A percentile compares a stretch with the other conserved stretches of the same genome.
These are phyloP conservation scores for Gossypium herbaceum DNA, from an alignment of 345 rosid genomes.

Conservation along the genomic window DNA sequence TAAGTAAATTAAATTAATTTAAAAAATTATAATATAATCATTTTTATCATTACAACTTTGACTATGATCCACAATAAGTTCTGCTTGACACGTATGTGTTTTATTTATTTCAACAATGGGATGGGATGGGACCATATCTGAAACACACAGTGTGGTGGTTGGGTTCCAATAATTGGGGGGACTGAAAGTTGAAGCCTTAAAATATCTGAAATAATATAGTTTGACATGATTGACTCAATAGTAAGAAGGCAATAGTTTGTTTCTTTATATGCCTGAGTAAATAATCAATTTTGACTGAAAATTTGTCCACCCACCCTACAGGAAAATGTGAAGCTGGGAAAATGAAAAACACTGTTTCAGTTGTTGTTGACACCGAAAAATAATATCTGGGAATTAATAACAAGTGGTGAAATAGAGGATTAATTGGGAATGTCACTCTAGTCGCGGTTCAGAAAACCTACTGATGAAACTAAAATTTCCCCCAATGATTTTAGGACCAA, in stretches of 20 bases:
- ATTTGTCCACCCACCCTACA: background rate
- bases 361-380: background rate
- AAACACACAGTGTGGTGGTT: background rate
- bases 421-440: background rate
- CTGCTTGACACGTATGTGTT: too few species aligned
- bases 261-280: background rate
- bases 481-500: too few species aligned
- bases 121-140: constrained; percentile 3
- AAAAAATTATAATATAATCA: too few species aligned
- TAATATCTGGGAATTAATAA: background rate
- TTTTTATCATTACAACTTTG: too few species aligned
- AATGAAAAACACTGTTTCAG: background rate
- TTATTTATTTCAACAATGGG: background rate
- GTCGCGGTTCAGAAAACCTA: background rate
- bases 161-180: background rate
- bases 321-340: background rate
- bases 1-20: too few species aligned
- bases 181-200: background rate
- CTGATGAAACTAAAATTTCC: too few species aligned
- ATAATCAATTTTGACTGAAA: background rate
- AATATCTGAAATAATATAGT: background rate
- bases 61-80: too few species aligned
- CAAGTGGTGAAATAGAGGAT: background rate
- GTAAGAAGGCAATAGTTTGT: background rate
- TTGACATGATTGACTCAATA: constrained; percentile 1